Base-by-base conservation (phyloP, 306 rosid genomes). In the Prunus armeniaca region DNA sequence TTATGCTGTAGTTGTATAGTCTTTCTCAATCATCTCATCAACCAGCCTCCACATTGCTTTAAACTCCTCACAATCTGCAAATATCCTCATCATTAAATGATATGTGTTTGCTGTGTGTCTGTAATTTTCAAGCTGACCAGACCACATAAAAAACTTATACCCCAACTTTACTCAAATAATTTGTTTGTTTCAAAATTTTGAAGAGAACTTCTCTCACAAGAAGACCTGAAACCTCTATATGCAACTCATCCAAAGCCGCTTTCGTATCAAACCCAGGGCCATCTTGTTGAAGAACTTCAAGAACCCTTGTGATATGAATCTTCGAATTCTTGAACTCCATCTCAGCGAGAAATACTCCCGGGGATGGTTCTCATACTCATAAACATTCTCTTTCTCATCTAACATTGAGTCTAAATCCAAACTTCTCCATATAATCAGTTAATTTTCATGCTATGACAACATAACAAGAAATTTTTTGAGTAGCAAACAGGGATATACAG, bases 11-110 rank as follows among this genome's bases (percentile, higher is more conserved):
- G 81, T 82, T 2, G 93, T 86, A 60, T 83, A 75, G 71, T 91
- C 93, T 83, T 82, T 96, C 81, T 87, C 87, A 71, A 80, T 84
- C 97, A 96, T 96, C 87, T 96, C 96, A 75, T 93, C 98, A 20
- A 89, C 87, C 73, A 92, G 79, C 76, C 92, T 87, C 93, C 92
- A 92, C 93, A 91, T 74, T 7, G 98, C 96, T 82, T 85, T 91
- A 72, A 88, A 81, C 88, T 96, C 99, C 69, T 91, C 84, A 13
- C 99, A 90, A 56, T 96, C 87, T 0, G 99, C 90, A 81, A 90
- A 92, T 79, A 95, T 88, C 80, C 87, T 89, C 97, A 95, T 86
- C 79, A 92, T 69, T 72, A 92, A 52, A 83, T 95, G 99, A 79
- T 91, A 95, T 0, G 89, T 72, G 65, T 88, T 79, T 0, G 67